A percentile compares a stretch with the other conserved stretches of the same genome.
Conservation (phyloP, 352 stramenopile species). For the Phytophthora palmivora region DNA sequence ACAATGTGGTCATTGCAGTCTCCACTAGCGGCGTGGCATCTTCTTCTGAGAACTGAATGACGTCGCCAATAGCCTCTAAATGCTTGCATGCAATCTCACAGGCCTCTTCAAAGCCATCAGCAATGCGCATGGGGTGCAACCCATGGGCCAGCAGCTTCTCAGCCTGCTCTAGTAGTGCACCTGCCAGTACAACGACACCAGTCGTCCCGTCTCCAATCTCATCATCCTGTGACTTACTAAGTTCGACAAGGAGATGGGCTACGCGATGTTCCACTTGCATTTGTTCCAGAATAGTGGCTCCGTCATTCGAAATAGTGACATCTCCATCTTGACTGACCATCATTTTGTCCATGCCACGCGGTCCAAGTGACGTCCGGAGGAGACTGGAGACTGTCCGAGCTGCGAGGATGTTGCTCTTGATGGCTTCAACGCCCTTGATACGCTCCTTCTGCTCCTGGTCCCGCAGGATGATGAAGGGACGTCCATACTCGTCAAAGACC, state of each 20-base stretch:
- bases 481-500: slow-evolving; percentile 99
- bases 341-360: slow-evolving; percentile 99
- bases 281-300: slow-evolving; percentile 99
- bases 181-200: slow-evolving; percentile 98
- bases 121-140: slow-evolving; percentile 98
- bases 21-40: slow-evolving; percentile 95
- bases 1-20: slow-evolving; percentile 99
- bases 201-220: slow-evolving; percentile 99
- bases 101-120: slow-evolving; percentile 98
- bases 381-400: slow-evolving; percentile 97
- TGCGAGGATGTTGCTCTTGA: slow-evolving; percentile 99
- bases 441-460: slow-evolving; percentile 99
- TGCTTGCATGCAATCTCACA: slow-evolving; percentile 96
- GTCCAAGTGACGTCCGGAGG: slow-evolving; percentile 97
- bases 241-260: slow-evolving; percentile 98
- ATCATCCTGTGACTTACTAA: slow-evolving; percentile 99
- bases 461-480: slow-evolving; percentile 99
- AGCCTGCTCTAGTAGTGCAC: slow-evolving; percentile 97
- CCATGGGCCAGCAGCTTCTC: slow-evolving; percentile 97
- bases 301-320: slow-evolving; percentile 99
- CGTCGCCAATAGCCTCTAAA: slow-evolving; percentile 95
- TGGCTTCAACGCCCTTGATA: slow-evolving; percentile 98
- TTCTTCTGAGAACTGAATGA: slow-evolving; percentile 96
- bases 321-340: slow-evolving; percentile 99
- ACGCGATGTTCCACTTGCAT: slow-evolving; percentile 99